Base-by-base conservation (phyloP, 2,329 filamentous ascomycete genomes). In the Colletotrichum caudatum region DNA sequence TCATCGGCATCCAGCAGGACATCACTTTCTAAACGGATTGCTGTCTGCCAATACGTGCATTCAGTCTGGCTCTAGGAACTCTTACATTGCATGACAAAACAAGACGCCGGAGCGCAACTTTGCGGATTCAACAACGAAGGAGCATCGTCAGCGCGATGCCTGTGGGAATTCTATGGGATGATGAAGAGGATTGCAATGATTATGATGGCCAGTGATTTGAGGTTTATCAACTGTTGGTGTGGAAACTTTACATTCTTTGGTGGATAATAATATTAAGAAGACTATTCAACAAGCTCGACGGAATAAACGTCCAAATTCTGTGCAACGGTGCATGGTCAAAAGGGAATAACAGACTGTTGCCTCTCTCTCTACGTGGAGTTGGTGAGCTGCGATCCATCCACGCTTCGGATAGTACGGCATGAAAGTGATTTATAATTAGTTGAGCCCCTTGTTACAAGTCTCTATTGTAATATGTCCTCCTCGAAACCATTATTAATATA, bases 211-310 rank as follows among this genome's bases (percentile, higher is more conserved):
- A 37, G 39, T 61, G 33, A 41, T 46, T 44, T 26, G 11, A 11
- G 16, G 41, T 20, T 18, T 4, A 5, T 23, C 16, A 18, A 37
- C 18, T 20, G 16, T 11, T 20, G 16, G 37, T 5, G 23, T 1
- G 44, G 33, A 44, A 18, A 23, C 33, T 50, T 33, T 60, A 54
- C 67, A 54, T 56, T 69, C 63, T 26, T 66, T 69, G n/a, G 35
- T 16, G 61, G 54, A 62, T 65, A 37, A 62, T 65, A 37, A 16
- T 16, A 29, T 54, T 44, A 4, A 23, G 53, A 64, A 51, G 23
- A 53, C 18, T 66, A 59, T 46, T 69, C 23, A 39, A 33, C 48
- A 62, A 39, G 56, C 12, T 66, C 37, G 60, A 37, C 46, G 16
- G 23, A 11, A 44, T 20, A 3, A 54, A 56, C 23, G 20, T 54